Percentiles rank a stretch among this genome's conserved stretches.
Evolutionary conservation across 768 basidiomycete genomes (phyloP).

Genomic region (Boletus speciosus): DNA sequence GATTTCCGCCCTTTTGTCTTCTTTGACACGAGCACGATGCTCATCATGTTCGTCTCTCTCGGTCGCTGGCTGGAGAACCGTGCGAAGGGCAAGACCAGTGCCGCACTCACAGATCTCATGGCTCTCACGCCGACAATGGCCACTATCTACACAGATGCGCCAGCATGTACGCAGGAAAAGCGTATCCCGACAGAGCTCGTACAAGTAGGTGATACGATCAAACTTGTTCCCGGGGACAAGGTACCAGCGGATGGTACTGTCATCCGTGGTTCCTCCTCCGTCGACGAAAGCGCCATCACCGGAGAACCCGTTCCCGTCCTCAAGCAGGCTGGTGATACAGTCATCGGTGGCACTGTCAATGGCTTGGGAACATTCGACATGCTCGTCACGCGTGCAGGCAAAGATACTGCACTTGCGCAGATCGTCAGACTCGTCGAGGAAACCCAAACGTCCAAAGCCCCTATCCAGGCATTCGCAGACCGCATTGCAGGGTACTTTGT

Average conservation of each 20-base stretch:
- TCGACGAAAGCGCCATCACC: slow-evolving; percentile 96
- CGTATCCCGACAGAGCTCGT: slow-evolving; percentile 92
- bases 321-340: slow-evolving; percentile 78
- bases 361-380: slow-evolving; percentile 97
- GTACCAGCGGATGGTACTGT: slow-evolving; percentile 95
- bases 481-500: slow-evolving; percentile 94
- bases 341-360: slow-evolving; percentile 97
- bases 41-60: slow-evolving; percentile 94
- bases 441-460: slow-evolving; percentile 96
- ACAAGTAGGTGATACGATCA: slow-evolving; percentile 89
- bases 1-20: slow-evolving; percentile 82
- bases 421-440: slow-evolving; percentile 97
- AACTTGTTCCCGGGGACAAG: slow-evolving; percentile 95
- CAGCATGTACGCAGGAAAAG: slow-evolving; percentile 79
- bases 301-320: slow-evolving; percentile 89
- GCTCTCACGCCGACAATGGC: slow-evolving; percentile 93
- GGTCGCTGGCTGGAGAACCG: slow-evolving; percentile 95
- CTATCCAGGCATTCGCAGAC: slow-evolving; percentile 97
- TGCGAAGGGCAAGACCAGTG: slow-evolving; percentile 96
- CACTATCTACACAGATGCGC: slow-evolving; percentile 87
- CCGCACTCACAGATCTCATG: slow-evolving; percentile 95
- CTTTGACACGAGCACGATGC: slow-evolving; percentile 99
- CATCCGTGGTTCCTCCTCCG: slow-evolving; percentile 75
- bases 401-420: slow-evolving; percentile 93
- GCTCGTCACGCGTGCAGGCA: slow-evolving; percentile 91